Evolutionary conservation across 2,329 filamentous ascomycete genomes (phyloP).

Genomic region (Lasiodiplodia sp.): DNA sequence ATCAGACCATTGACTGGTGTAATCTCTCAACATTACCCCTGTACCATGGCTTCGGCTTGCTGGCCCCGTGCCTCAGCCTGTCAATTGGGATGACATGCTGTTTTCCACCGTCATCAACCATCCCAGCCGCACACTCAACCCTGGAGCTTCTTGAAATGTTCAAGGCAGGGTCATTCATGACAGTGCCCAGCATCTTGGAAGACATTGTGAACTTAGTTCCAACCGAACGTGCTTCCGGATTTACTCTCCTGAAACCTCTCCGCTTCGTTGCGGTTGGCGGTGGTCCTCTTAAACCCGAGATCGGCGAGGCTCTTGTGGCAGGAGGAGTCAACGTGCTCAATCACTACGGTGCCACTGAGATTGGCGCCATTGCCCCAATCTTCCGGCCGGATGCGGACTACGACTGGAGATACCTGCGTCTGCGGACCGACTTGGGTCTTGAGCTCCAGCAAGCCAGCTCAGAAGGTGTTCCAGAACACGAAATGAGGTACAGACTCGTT

Average conservation of each 20-base stretch:
- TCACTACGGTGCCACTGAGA: slow-evolving; percentile 48
- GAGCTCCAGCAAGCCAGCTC: slow-evolving; percentile 31
- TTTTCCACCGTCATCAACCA: slow-evolving; percentile 37
- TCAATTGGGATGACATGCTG: slow-evolving; percentile 40
- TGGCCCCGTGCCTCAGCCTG: slow-evolving; percentile 44
- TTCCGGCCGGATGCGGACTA: slow-evolving; percentile 43
- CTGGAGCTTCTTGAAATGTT: slow-evolving; percentile 36
- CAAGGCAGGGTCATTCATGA: slow-evolving; percentile 41
- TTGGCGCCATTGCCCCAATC: slow-evolving; percentile 44
- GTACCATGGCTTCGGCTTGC: slow-evolving; percentile 46
- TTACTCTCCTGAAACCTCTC: slow-evolving; percentile 33
- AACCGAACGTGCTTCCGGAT: slow-evolving; percentile 7
- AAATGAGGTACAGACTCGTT: slow-evolving; percentile 34
- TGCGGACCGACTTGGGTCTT: slow-evolving; percentile 44
- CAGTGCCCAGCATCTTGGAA: slow-evolving; percentile 46
- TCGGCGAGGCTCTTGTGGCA: slow-evolving; percentile 36
- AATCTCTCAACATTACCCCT: slow-evolving; percentile 47
- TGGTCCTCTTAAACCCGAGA: slow-evolving; percentile 39
- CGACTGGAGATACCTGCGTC: slow-evolving; percentile 42
- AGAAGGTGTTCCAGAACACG: neutral
- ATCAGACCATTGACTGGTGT: slow-evolving; percentile 30
- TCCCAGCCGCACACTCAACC: slow-evolving; percentile 38
- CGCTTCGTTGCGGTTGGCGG: slow-evolving; percentile 46
- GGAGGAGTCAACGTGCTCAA: slow-evolving; percentile 43
- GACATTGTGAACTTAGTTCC: slow-evolving; percentile 37